phyloP scores from a whole-genome alignment of 208 protist genomes.

The Leishmania arabica region DNA sequence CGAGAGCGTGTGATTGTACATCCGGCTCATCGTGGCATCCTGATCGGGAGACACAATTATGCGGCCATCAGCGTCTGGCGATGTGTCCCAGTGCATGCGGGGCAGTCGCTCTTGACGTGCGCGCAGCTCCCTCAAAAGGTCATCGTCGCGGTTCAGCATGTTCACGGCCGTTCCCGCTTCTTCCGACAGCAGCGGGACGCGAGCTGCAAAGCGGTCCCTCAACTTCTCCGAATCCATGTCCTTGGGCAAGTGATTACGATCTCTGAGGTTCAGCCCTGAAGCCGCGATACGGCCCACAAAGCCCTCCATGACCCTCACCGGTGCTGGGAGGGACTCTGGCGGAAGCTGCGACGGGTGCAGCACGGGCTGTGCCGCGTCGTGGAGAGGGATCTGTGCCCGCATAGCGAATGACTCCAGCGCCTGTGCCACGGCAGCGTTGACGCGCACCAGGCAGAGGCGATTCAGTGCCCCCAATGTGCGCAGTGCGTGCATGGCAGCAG shows the following conservation, averaged over 20 bases:
- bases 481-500: slow-evolving; percentile 81
- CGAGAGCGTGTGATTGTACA: slow-evolving; percentile 85
- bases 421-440: slow-evolving; percentile 5
- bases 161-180: neutral
- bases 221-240: neutral
- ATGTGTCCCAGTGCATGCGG: slow-evolving; percentile 61
- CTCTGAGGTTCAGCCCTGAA: slow-evolving; percentile 6
- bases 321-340: slow-evolving; percentile 13
- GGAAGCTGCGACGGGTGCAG: slow-evolving; percentile 3
- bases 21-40: slow-evolving; percentile 26
- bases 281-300: slow-evolving; percentile 22
- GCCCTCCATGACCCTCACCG: slow-evolving; percentile 32
- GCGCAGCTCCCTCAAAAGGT: slow-evolving; percentile 21
- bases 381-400: slow-evolving; percentile 8
- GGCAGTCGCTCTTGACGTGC: slow-evolving; percentile 34
- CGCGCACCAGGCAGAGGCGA: slow-evolving; percentile 20
- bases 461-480: slow-evolving; percentile 50
- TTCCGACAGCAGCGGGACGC: slow-evolving; percentile 4
- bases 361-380: slow-evolving; percentile 13
- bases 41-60: slow-evolving; percentile 67
- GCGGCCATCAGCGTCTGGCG: slow-evolving; percentile 58
- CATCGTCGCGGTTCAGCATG: slow-evolving; percentile 15
- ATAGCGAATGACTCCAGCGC: slow-evolving; percentile 22
- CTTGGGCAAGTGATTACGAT: neutral
- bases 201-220: neutral